Evolutionary conservation across 352 stramenopile genomes (phyloP).

Genomic region (Globisporangium recalcitrans): DNA sequence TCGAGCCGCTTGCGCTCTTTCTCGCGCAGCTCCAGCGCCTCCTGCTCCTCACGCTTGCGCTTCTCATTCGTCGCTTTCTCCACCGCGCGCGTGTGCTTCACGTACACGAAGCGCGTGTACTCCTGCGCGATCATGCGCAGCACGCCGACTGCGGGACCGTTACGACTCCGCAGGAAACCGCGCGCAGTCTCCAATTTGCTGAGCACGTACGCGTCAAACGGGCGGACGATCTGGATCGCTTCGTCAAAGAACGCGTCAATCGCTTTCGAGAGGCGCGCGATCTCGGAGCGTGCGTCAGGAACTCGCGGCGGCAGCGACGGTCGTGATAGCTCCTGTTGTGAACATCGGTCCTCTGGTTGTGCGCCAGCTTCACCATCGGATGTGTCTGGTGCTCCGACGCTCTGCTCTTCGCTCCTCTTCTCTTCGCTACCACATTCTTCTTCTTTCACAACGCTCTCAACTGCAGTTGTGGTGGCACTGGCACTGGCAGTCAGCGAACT

Average conservation of each 20-base stretch:
- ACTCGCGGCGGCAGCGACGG: neutral
- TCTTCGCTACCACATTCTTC: neutral
- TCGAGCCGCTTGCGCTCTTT: slow-evolving; percentile 64
- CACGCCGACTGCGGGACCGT: slow-evolving; percentile 55
- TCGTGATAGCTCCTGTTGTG: neutral
- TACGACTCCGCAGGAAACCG: slow-evolving; percentile 50
- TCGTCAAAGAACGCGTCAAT: slow-evolving; percentile 59
- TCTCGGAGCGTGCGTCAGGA: neutral
- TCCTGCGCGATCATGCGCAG: slow-evolving; percentile 71
- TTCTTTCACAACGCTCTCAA: neutral
- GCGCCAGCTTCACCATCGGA: too few relatives aligned
- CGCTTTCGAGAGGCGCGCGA: slow-evolving; percentile 22
- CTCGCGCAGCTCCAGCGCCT: slow-evolving; percentile 50
- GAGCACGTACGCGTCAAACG: slow-evolving; percentile 70
- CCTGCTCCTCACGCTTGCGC: slow-evolving; percentile 59
- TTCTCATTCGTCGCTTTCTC: slow-evolving; percentile 70
- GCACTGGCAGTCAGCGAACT: neutral
- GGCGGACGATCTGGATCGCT: slow-evolving; percentile 51
- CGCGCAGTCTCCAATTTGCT: slow-evolving; percentile 56
- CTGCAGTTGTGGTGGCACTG: neutral
- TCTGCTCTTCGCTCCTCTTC: neutral
- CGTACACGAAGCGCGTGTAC: slow-evolving; percentile 82
- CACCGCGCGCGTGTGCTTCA: slow-evolving; percentile 72
- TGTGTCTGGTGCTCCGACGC: too few relatives aligned
- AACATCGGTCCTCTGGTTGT: neutral